These are phyloP conservation scores for Verticillium tricorpus DNA, from an alignment of 2,329 filamentous ascomycete species.

Conservation along the genomic window DNA sequence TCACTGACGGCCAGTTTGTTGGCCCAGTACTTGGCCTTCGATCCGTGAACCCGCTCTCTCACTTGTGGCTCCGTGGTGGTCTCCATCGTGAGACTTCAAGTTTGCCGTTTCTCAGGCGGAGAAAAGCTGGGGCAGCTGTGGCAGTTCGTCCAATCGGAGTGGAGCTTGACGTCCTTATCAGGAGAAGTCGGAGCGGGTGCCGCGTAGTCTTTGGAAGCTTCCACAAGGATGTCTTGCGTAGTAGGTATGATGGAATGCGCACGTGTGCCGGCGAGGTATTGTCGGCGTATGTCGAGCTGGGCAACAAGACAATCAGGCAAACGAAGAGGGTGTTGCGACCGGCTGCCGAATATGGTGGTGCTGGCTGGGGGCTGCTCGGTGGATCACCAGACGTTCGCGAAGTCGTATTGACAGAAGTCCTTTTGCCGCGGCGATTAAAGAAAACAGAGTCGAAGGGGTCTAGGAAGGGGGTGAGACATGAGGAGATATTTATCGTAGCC, in stretches of 20 bases:
- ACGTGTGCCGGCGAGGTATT: too few relatives aligned
- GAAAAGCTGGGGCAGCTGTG: background rate
- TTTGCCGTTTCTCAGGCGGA: background rate
- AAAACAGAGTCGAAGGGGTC: background rate
- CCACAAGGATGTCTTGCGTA: too few relatives aligned
- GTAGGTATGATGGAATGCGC: too few relatives aligned
- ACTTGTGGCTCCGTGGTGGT: background rate
- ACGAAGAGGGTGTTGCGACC: too few relatives aligned
- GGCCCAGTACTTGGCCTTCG: conserved; percentile 36
- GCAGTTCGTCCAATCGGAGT: background rate
- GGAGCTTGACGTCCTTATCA: background rate
- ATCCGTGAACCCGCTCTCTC: conserved; percentile 20
- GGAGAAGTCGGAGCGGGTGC: too few relatives aligned
- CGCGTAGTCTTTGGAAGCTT: too few relatives aligned
- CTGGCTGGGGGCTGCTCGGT: too few relatives aligned
- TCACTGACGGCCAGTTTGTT: conserved; percentile 64
- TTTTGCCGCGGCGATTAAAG: background rate
- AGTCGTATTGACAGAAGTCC: too few relatives aligned
- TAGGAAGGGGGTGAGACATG: background rate
- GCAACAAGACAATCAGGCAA: too few relatives aligned
- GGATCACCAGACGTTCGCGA: too few relatives aligned
- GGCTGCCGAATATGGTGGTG: too few relatives aligned
- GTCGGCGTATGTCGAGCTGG: too few relatives aligned
- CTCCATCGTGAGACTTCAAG: conserved; percentile 1
- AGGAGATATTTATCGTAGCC: background rate